phyloP scores from a whole-genome alignment of 139 green algal genomes.

The Chlamydomonas incerta region DNA sequence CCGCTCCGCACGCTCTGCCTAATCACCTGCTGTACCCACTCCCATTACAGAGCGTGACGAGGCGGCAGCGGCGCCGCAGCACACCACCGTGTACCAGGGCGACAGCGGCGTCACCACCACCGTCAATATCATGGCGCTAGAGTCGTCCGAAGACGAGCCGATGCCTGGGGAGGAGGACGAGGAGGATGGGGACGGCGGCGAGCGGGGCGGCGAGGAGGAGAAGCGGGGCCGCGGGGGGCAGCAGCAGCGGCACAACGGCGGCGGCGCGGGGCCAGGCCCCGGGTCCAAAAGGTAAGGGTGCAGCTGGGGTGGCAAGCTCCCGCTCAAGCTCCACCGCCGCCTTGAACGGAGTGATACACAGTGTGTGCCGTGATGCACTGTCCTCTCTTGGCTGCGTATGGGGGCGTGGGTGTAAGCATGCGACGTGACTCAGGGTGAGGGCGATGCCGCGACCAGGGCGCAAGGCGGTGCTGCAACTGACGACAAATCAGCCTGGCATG shows the following conservation, averaged over 20 bases:
- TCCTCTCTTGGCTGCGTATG: background rate
- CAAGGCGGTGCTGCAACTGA: no score
- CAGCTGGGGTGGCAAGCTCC: no score
- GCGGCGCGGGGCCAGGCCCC: background rate
- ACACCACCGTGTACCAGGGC: constrained; percentile 45
- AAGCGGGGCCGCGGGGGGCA: no score
- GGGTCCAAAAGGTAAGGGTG: background rate
- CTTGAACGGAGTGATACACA: no score
- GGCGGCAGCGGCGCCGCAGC: no score
- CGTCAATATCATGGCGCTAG: constrained; percentile 54
- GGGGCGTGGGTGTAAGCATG: background rate
- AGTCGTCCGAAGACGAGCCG: constrained; percentile 20
- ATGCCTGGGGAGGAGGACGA: background rate
- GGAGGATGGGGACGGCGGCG: background rate
- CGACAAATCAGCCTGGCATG: no score
- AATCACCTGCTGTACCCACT: background rate
- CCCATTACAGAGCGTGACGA: constrained; percentile 19
- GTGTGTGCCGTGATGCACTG: no score
- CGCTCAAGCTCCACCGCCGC: no score
- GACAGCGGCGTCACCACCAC: constrained; percentile 54
- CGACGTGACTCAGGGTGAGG: background rate
- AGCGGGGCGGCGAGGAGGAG: background rate
- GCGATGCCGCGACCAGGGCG: no score
- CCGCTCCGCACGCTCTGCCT: background rate
- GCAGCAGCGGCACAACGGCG: no score